These are phyloP conservation scores for Daldinia sp. DNA, from an alignment of 2,329 filamentous ascomycete genomes.

Conservation along the genomic window DNA sequence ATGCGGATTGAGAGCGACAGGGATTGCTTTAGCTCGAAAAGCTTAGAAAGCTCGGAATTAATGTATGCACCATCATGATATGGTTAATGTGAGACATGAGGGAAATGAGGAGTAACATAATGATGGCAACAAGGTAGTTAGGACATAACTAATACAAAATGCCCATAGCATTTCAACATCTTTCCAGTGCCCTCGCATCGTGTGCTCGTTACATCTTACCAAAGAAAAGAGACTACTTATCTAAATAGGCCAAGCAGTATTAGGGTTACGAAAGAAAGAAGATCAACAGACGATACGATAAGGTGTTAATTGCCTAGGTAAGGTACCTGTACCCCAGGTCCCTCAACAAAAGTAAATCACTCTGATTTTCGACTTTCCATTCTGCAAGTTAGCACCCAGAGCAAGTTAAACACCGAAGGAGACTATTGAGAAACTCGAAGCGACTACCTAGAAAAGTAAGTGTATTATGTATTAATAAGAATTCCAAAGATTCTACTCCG, in stretches of 20 bases:
- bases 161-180: not conserved
- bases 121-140: conserved; percentile 28
- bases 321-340: not conserved
- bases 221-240: not conserved
- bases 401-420: too few relatives aligned
- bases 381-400: too few relatives aligned
- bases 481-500: too few relatives aligned
- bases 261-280: not conserved
- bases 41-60: conserved; percentile 8
- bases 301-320: not conserved
- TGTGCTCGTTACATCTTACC: not conserved
- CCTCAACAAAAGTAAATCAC: not conserved
- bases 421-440: too few relatives aligned
- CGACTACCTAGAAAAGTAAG: too few relatives aligned
- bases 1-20: conserved; percentile 1
- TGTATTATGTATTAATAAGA: too few relatives aligned
- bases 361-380: too few relatives aligned
- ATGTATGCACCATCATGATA: conserved; percentile 9
- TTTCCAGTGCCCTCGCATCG: not conserved
- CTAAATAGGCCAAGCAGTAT: not conserved
- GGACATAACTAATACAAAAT: conserved; percentile 28
- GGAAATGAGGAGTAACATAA: conserved; percentile 13
- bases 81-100: conserved; percentile 34
- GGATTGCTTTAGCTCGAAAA: conserved; percentile 8
- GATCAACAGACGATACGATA: not conserved